Base-by-base conservation (phyloP, 2,329 filamentous ascomycete species). In the Cladosporium austrohemisphaericum region DNA sequence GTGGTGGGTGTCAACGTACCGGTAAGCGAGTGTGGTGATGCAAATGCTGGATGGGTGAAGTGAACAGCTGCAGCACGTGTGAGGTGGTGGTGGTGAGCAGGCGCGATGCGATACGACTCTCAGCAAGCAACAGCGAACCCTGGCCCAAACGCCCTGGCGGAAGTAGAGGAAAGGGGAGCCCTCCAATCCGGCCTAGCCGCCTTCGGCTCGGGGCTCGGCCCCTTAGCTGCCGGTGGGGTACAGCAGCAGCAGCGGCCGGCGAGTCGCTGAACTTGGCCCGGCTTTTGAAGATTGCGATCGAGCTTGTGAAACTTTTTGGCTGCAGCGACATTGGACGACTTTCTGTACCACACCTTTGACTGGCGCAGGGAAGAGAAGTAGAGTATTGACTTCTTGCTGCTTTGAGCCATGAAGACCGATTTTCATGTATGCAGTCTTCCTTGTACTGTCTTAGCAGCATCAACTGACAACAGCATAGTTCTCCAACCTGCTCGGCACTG, bases 401-500 rank as follows among this genome's bases (percentile, higher is more conserved):
- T 26, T 3, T 18, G 5, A n/a, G 77, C 56, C 53, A 98, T 98
- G 93, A 98, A 97, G 86, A 97, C 91, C 59, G 92, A 97, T 73
- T 98, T 97, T 71, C 94, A 93, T 83, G 92, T 94, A 72, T 55
- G 70, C 51, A 52, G 48, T 32, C 7, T 25, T 28, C 9, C 11
- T 19, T 23, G 36, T 51, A 20, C 4, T 31, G 10, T 29, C 19
- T 26, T 14, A 22, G 19, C 28, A 43, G 6, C 13, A 26, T 35
- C 36, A 26, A 38, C 44, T 49, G 16, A 41, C 44, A 40, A 22
- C n/a, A 13, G 11, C 35, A 20, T 64, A 96, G 91, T 98, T 98
- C 74, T 95, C 92, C 68, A 98, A 97, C 73, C 81, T 98, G 68
- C 81, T 98, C 65, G 94, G 93, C 67, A 98, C 93, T 60, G 93